Percentiles rank a stretch among this genome's conserved stretches.
phyloP scores from a whole-genome alignment of 140 eudicot genomes.

The Erigeron philadelphicus region DNA sequence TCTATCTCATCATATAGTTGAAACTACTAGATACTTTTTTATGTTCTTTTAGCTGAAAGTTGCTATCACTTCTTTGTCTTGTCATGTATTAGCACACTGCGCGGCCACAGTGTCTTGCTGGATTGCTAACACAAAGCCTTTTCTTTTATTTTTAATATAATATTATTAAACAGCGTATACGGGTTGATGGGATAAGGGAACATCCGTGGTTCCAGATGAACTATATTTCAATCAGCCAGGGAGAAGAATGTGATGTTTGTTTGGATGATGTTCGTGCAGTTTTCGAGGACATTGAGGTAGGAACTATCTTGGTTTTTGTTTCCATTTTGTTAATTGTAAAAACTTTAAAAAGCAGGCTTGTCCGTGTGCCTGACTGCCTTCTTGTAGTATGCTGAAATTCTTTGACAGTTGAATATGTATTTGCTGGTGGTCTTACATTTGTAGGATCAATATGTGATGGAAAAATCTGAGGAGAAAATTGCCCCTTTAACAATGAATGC shows the following conservation, averaged over 20 bases:
- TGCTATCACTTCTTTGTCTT: background rate
- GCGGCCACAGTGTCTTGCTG: background rate
- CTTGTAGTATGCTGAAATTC: constrained; percentile 8
- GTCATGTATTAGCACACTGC: background rate
- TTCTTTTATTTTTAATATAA: background rate
- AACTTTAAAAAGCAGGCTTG: constrained; percentile 8
- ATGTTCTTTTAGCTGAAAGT: background rate
- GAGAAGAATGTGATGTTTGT: constrained; percentile 75
- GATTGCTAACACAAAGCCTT: constrained; percentile 18
- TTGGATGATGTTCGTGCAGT: constrained; percentile 92
- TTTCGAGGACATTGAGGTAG: constrained; percentile 89
- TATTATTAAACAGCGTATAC: constrained; percentile 58
- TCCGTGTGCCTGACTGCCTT: constrained; percentile 10
- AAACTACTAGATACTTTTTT: background rate
- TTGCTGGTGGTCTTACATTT: constrained; percentile 26
- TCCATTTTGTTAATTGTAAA: background rate
- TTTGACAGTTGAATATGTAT: background rate
- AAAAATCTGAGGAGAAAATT: constrained; percentile 39
- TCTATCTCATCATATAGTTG: background rate
- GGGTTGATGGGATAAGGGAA: constrained; percentile 56
- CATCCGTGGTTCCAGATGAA: constrained; percentile 79
- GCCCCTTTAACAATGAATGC: constrained; percentile 95
- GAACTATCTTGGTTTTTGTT: background rate
- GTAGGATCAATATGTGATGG: constrained; percentile 81
- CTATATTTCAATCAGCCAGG: constrained; percentile 53